phyloP scores from a whole-genome alignment of 1,139 yeast genomes.

The Pichia inconspicua region DNA sequence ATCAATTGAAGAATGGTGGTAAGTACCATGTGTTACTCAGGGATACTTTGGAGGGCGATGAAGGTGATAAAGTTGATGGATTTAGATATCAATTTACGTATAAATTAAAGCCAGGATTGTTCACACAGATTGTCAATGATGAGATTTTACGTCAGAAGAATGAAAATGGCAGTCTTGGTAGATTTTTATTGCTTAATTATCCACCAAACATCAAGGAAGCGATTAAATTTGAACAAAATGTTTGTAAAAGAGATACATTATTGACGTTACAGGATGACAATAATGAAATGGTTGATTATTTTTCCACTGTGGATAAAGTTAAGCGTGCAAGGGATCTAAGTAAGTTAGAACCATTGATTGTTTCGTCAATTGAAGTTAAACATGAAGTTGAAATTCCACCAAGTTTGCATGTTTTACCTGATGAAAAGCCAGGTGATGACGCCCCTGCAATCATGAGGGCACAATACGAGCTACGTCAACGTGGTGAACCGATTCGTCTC shows the following conservation, averaged over 20 bases:
- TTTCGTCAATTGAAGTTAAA: not conserved
- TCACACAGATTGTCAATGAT: constrained; percentile 48
- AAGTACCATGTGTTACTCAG: constrained; percentile 36
- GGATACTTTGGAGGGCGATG: constrained; percentile 22
- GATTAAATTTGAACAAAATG: constrained; percentile 51
- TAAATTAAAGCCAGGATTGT: constrained; percentile 48
- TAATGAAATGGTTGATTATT: constrained; percentile 46
- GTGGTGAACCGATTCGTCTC: constrained; percentile 22
- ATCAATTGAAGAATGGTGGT: constrained; percentile 28
- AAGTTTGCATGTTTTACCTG: constrained; percentile 1
- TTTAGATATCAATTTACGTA: constrained; percentile 27
- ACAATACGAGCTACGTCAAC: constrained; percentile 23
- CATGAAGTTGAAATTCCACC: not conserved
- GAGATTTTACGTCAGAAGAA: constrained; percentile 32
- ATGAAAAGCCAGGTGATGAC: constrained; percentile 9
- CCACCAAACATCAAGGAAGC: constrained; percentile 58
- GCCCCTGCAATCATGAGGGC: constrained; percentile 18
- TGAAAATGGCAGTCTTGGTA: constrained; percentile 35
- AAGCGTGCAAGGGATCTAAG: constrained; percentile 22
- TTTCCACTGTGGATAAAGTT: constrained; percentile 49
- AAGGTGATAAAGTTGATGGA: constrained; percentile 20
- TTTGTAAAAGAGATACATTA: constrained; percentile 37
- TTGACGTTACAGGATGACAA: constrained; percentile 19
- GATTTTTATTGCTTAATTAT: constrained; percentile 43
- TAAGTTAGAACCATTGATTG: constrained; percentile 9